These are phyloP conservation scores for Tarenaya hassleriana DNA, from an alignment of 345 rosid species.

Conservation along the genomic window DNA sequence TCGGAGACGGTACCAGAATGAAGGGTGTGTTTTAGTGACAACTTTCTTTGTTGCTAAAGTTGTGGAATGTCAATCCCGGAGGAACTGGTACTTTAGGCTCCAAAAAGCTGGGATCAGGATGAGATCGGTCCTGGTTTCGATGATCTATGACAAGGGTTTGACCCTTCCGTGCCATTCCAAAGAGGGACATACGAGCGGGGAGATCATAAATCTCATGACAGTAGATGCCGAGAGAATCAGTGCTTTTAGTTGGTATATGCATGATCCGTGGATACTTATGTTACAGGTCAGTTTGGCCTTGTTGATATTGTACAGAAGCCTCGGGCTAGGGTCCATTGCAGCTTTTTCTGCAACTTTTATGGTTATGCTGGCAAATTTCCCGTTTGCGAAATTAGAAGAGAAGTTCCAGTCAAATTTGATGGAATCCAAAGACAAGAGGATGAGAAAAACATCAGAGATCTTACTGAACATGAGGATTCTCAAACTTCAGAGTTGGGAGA, in stretches of 20 bases:
- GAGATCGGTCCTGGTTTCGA: conserved; percentile 42
- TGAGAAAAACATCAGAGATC: conserved; percentile 63
- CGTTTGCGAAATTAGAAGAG: conserved; percentile 52
- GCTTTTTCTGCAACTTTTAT: conserved; percentile 44
- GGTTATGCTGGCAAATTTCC: conserved; percentile 51
- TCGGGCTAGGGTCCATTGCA: conserved; percentile 53
- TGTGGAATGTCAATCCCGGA: conserved; percentile 47
- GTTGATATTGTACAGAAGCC: conserved; percentile 49
- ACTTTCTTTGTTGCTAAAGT: conserved; percentile 53
- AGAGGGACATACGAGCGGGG: conserved; percentile 58
- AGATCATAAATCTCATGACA: conserved; percentile 63
- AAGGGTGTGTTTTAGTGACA: conserved; percentile 50
- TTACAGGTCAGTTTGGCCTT: conserved; percentile 50
- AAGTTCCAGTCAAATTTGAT: conserved; percentile 62
- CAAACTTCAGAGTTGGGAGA: conserved; percentile 77
- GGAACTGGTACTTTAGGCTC: conserved; percentile 53
- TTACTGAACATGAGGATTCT: conserved; percentile 70
- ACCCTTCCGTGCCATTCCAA: conserved; percentile 49
- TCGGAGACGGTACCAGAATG: conserved; percentile 33
- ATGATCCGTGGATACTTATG: conserved; percentile 53
- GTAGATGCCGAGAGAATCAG: conserved; percentile 64
- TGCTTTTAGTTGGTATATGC: conserved; percentile 51
- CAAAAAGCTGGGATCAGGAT: conserved; percentile 46
- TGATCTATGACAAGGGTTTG: conserved; percentile 59
- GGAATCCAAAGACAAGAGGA: conserved; percentile 59